Conservation (phyloP, 345 rosid genomes). For the Turritis glabra region DNA sequence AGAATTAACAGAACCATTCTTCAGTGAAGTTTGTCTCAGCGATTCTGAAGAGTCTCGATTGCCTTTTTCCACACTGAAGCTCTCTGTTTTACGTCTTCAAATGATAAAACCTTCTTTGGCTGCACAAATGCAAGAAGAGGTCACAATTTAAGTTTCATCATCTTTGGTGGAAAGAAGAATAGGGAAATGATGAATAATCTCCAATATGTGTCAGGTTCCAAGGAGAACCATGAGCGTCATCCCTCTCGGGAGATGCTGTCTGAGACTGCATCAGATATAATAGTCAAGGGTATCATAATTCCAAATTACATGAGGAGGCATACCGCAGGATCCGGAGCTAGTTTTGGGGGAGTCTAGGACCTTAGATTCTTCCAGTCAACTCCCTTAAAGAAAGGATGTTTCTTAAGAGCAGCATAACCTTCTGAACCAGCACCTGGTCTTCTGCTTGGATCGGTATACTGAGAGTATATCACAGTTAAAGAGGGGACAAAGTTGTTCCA, state of each 20-base stretch:
- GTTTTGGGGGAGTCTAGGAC: conserved; percentile 63
- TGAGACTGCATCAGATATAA: conserved; percentile 29
- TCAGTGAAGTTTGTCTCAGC: conserved; percentile 42
- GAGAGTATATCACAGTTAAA: conserved; percentile 28
- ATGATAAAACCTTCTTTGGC: conserved; percentile 95
- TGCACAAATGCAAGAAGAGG: conserved; percentile 38
- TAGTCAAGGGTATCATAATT: not conserved
- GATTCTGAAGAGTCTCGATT: conserved; percentile 87
- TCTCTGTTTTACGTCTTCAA: conserved; percentile 91
- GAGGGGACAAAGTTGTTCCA: too few relatives aligned
- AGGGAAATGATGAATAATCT: conserved; percentile 41
- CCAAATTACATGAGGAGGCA: not conserved
- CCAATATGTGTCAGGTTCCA: conserved; percentile 83
- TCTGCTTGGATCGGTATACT: conserved; percentile 82
- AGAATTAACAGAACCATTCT: conserved; percentile 12
- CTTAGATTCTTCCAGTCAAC: conserved; percentile 79
- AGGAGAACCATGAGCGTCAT: conserved; percentile 55
- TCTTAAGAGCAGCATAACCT: conserved; percentile 74
- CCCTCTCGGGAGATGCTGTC: conserved; percentile 59
- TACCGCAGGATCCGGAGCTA: conserved; percentile 63
- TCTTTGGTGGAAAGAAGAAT: not conserved
- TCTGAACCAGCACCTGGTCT: conserved; percentile 84
- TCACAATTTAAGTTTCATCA: not conserved
- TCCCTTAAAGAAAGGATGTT: conserved; percentile 77
- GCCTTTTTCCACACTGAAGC: conserved; percentile 96